A percentile compares a stretch with the other conserved stretches of the same genome.
Evolutionary conservation across 169 alveolate genomes (phyloP).

Genomic region (Plasmodium ovale): DNA sequence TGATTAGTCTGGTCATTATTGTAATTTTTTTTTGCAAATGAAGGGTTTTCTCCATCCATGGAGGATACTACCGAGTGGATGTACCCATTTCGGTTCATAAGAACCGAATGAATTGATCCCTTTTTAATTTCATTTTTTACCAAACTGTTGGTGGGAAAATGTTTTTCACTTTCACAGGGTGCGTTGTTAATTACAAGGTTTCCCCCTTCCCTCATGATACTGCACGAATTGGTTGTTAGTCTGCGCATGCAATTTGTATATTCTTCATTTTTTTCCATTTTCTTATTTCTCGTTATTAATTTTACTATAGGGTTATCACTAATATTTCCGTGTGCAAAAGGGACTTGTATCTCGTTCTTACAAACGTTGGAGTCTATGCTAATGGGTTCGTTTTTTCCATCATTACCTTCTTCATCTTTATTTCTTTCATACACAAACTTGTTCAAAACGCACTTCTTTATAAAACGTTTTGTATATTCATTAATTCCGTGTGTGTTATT

Average conservation of each 20-base stretch:
- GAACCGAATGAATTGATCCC: not conserved
- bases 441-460: constrained; percentile 2
- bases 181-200: not conserved
- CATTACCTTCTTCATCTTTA: not conserved
- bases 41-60: constrained; percentile 5
- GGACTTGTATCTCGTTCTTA: not conserved
- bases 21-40: not conserved
- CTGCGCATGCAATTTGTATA: not conserved
- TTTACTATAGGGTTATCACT: constrained; percentile 16
- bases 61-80: constrained; percentile 18
- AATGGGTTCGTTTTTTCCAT: too few relatives aligned
- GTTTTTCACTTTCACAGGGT: not conserved
- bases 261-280: not conserved
- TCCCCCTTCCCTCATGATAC: not conserved
- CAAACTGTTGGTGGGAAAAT: not conserved
- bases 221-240: not conserved
- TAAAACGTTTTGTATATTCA: constrained; percentile 13
- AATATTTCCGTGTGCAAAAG: not conserved
- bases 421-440: constrained; percentile 35
- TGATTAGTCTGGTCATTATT: not conserved
- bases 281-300: not conserved
- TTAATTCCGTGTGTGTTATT: not conserved
- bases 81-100: not conserved
- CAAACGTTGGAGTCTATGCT: too few relatives aligned
- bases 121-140: constrained; percentile 1